A percentile compares a stretch with the other conserved stretches of the same genome.
phyloP scores from a whole-genome alignment of 192 early-diverging fungal species.

The Paraglomus occultum region DNA sequence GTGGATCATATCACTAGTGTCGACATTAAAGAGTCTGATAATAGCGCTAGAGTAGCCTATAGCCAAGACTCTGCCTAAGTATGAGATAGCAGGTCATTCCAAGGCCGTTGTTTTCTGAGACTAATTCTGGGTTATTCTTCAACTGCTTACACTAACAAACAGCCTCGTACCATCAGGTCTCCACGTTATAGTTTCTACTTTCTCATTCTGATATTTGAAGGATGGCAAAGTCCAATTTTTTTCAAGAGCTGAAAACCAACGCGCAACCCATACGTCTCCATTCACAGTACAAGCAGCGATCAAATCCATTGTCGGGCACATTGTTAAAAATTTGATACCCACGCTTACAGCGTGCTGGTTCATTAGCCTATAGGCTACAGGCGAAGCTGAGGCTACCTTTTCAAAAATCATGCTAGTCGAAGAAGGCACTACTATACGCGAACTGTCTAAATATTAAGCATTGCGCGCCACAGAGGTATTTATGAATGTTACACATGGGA shows the following conservation, averaged over 20 bases:
- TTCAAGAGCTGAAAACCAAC: conserved; percentile 28
- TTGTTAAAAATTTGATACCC: conserved; percentile 10
- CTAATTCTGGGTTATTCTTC: neutral
- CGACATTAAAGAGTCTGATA: conserved; percentile 27
- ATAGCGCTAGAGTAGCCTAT: conserved; percentile 29
- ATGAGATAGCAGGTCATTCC: neutral
- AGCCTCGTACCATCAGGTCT: conserved; percentile 30
- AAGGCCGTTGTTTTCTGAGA: neutral
- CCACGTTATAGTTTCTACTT: conserved; percentile 28
- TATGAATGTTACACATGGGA: no score
- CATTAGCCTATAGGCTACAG: conserved; percentile 7
- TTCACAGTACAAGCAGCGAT: conserved; percentile 8
- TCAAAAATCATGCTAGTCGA: neutral
- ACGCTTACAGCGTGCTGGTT: conserved; percentile 23
- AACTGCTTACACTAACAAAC: neutral
- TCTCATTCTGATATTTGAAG: neutral
- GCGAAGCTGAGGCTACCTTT: neutral
- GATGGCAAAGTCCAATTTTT: conserved; percentile 33
- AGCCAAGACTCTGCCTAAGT: conserved; percentile 29
- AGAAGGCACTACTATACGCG: no score
- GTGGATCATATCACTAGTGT: conserved; percentile 30
- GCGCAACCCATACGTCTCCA: conserved; percentile 22
- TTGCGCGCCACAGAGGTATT: no score
- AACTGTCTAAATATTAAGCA: no score
- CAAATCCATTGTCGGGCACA: conserved; percentile 34